Evolutionary conservation across 352 stramenopile species (phyloP).

Genomic region (Globisporangium polare): DNA sequence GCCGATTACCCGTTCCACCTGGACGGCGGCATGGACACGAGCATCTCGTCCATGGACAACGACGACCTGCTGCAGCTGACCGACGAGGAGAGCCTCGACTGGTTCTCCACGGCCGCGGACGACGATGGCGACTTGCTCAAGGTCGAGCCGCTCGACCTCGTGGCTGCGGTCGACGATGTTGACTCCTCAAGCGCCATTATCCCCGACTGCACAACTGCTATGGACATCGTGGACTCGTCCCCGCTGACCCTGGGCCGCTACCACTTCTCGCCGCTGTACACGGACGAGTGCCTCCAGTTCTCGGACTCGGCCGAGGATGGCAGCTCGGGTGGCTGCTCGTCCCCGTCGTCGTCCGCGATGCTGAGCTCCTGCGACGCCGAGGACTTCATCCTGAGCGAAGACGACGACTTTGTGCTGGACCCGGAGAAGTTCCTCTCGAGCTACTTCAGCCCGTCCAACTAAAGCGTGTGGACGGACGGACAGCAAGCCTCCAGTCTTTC

Average conservation of each 20-base stretch:
- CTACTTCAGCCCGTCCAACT: slow-evolving; percentile 57
- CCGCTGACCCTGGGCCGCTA: slow-evolving; percentile 17
- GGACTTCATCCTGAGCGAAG: slow-evolving; percentile 38
- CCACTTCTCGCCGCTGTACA: slow-evolving; percentile 25
- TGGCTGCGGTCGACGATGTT: background rate
- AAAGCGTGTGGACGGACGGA: background rate
- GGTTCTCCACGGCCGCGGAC: slow-evolving; percentile 57
- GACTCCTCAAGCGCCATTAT: background rate
- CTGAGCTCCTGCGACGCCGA: slow-evolving; percentile 21
- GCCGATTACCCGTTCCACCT: slow-evolving; percentile 55
- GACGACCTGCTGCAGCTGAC: slow-evolving; percentile 78
- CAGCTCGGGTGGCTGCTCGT: slow-evolving; percentile 12
- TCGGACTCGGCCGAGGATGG: slow-evolving; percentile 10
- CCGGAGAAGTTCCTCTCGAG: slow-evolving; percentile 84
- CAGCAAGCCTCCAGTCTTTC: slow-evolving; percentile 2
- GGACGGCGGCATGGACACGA: slow-evolving; percentile 51
- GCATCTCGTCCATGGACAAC: slow-evolving; percentile 68
- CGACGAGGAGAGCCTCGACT: slow-evolving; percentile 75
- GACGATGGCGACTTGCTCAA: slow-evolving; percentile 24
- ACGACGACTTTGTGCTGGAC: slow-evolving; percentile 85
- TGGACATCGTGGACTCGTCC: slow-evolving; percentile 14
- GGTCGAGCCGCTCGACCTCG: slow-evolving; percentile 9
- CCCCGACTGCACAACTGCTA: background rate
- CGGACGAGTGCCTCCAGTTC: slow-evolving; percentile 23
- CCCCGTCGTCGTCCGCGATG: slow-evolving; percentile 17